A percentile compares a stretch with the other conserved stretches of the same genome.
Evolutionary conservation across 2,329 filamentous ascomycete genomes (phyloP).

Genomic region (Ophiostoma pallidulum): DNA sequence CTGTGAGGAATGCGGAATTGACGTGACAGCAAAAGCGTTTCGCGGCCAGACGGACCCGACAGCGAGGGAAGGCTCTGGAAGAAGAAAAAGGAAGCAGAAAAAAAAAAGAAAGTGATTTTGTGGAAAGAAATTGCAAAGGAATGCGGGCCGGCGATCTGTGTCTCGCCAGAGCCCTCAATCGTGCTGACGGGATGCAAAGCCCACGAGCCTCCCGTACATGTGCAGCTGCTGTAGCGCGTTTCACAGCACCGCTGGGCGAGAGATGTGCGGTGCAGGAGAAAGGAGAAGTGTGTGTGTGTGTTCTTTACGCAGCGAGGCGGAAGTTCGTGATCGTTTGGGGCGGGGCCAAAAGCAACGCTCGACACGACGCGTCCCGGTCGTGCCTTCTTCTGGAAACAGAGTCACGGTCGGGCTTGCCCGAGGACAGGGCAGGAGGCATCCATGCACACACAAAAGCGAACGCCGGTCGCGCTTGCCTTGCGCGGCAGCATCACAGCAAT

Average conservation of each 20-base stretch:
- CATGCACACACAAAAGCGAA: not conserved
- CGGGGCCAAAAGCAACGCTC: too few relatives aligned
- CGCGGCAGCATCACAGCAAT: too few relatives aligned
- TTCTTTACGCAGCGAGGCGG: not conserved
- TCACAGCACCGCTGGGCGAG: too few relatives aligned
- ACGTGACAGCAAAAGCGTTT: not conserved
- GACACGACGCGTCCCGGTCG: too few relatives aligned
- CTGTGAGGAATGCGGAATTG: not conserved
- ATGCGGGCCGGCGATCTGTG: constrained; percentile 11
- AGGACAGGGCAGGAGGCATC: not conserved
- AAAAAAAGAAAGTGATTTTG: not conserved
- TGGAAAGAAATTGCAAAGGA: constrained; percentile 1
- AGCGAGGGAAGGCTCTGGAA: not conserved
- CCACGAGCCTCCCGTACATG: too few relatives aligned
- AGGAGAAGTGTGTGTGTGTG: not conserved
- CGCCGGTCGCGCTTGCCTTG: constrained; percentile 1
- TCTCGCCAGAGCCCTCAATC: not conserved
- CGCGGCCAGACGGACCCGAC: not conserved
- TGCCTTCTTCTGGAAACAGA: too few relatives aligned
- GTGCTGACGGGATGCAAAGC: not conserved
- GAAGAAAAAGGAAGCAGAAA: not conserved
- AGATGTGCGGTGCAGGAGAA: too few relatives aligned
- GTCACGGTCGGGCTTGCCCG: too few relatives aligned
- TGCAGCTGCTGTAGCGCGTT: not conserved
- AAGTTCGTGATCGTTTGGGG: not conserved